Base-by-base conservation (phyloP, 768 basidiomycete genomes). In the Rhizopogon vulgaris region DNA sequence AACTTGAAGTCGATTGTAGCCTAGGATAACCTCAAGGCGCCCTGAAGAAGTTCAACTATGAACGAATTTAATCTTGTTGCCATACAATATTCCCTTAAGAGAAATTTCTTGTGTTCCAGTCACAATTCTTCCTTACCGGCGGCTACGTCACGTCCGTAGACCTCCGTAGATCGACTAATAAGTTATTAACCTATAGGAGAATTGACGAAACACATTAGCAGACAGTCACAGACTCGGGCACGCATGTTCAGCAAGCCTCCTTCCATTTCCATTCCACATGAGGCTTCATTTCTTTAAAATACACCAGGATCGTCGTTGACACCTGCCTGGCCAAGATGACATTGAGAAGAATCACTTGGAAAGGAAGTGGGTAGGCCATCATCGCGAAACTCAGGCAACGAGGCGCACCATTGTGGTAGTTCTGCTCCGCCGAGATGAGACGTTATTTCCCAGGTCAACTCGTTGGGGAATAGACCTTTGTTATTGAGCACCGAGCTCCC, bases 391-490 rank as follows among this genome's bases (percentile, higher is more conserved):
- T 34, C 24, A 37, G n/a, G 36, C 64, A 55, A 64, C 64, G 62
- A 64, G 64, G 62, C 63, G 38, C 15, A 5, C 45, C 41, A 40
- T 32, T 45, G 54, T 30, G 47, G 63, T 34, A 63, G 58, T 65
- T 50, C 60, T 63, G 58, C 57, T 60, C 60, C 59, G 64, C 54
- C 60, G 60, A 52, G 60, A 62, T 53, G 30, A 32, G 36, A 45
- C 30, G 46, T 39, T 41, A 51, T 45, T 38, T 32, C 14, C 48
- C 27, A 6, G 30, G 41, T 54, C 18, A 39, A 43, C 54, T 5
- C 53, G 42, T 52, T 50, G 54, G 42, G 54, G 18, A 52, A 52
- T 30, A 45, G 12, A 15, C 41, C 48, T 38, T 54, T 49, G 42
- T 42, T 53, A 37, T 43, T 34, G 38, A 32, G 37, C 24, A 40